phyloP scores from a whole-genome alignment of 305 asterid genomes.

The Withania somnifera region DNA sequence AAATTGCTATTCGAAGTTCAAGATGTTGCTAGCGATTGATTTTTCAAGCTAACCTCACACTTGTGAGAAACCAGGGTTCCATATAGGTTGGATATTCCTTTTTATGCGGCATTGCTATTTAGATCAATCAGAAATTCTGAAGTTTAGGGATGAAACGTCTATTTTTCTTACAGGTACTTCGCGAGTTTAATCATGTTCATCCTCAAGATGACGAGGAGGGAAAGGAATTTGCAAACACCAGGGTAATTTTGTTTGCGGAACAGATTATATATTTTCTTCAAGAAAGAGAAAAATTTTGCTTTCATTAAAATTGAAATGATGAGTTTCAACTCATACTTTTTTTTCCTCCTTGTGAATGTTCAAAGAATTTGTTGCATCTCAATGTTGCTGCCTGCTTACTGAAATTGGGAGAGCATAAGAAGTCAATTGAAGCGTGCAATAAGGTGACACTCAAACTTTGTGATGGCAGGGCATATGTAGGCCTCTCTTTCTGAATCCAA shows the following conservation, averaged over 20 bases:
- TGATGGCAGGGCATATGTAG: background rate
- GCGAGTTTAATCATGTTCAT: slow-evolving; percentile 93
- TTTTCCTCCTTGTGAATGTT: slow-evolving; percentile 7
- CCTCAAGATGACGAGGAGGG: slow-evolving; percentile 96
- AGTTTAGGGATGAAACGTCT: background rate
- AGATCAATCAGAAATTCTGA: background rate
- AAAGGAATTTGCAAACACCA: slow-evolving; percentile 72
- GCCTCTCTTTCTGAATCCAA: background rate
- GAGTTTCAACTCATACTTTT: background rate
- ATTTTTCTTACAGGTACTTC: slow-evolving; percentile 54
- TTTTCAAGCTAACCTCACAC: background rate
- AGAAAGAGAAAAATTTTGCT: background rate
- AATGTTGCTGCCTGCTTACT: slow-evolving; percentile 95
- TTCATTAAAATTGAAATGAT: background rate
- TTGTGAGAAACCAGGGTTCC: background rate
- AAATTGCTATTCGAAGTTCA: background rate
- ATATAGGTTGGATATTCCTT: background rate
- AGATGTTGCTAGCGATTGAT: background rate
- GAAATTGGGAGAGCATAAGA: slow-evolving; percentile 71
- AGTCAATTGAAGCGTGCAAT: slow-evolving; percentile 83
- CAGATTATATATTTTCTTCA: background rate
- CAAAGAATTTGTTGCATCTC: slow-evolving; percentile 80
- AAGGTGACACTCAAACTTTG: slow-evolving; percentile 39
- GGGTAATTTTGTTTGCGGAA: slow-evolving; percentile 41
- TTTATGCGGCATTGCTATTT: background rate